Evolutionary conservation across 2,329 filamentous ascomycete species (phyloP).

Genomic region (Metarhizium sp.): DNA sequence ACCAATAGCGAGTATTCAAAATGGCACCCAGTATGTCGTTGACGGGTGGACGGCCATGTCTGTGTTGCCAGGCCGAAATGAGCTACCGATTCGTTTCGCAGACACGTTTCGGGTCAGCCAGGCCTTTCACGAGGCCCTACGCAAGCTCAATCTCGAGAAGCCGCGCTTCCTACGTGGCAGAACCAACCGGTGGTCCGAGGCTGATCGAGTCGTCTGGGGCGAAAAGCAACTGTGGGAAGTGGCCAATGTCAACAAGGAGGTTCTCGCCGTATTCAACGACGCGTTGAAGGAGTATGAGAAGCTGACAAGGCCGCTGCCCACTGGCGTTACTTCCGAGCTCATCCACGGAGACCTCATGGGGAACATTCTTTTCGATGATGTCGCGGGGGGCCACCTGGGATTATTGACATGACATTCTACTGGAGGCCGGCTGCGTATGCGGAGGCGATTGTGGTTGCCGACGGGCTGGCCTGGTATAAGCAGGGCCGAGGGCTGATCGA

Average conservation of each 20-base stretch:
- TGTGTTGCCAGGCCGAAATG: background rate
- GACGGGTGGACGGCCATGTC: constrained; percentile 2
- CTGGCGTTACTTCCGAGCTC: background rate
- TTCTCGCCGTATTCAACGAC: background rate
- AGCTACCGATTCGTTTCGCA: background rate
- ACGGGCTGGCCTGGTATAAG: constrained; percentile 3
- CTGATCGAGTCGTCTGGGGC: constrained; percentile 6
- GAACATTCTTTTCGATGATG: constrained; percentile 6
- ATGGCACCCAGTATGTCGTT: background rate
- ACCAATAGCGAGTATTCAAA: background rate
- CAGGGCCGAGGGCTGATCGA: too few relatives aligned
- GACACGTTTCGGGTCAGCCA: constrained; percentile 1
- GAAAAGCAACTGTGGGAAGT: constrained; percentile 1
- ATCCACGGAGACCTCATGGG: constrained; percentile 6
- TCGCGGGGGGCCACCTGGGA: background rate
- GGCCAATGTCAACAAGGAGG: background rate
- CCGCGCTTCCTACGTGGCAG: constrained; percentile 2
- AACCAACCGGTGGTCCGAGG: constrained; percentile 4
- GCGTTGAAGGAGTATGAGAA: background rate
- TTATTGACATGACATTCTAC: constrained; percentile 9
- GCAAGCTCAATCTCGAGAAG: background rate
- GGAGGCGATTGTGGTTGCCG: constrained; percentile 8
- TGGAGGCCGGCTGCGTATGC: constrained; percentile 5
- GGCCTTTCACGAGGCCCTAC: constrained; percentile 3
- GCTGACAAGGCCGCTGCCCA: background rate